phyloP scores from a whole-genome alignment of 495 filamentous ascomycete genomes.

The Penicillium lividum region DNA sequence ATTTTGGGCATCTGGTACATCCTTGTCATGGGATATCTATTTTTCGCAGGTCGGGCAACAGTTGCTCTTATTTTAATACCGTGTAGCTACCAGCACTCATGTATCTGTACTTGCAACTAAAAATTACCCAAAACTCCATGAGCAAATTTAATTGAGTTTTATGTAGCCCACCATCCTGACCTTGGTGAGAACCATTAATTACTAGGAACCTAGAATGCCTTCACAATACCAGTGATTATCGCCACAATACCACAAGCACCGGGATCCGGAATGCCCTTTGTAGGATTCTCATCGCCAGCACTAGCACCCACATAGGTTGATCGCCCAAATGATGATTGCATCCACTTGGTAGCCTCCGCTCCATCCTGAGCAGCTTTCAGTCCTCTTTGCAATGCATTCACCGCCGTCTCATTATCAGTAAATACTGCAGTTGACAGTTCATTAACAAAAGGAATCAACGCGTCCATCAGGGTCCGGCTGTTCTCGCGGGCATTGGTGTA shows the following conservation, averaged over 20 bases:
- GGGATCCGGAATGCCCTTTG: conserved; percentile 17
- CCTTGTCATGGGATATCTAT: conserved; percentile 27
- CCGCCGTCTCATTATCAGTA: conserved; percentile 4
- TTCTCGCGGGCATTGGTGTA: conserved; percentile 16
- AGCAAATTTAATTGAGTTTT: not conserved
- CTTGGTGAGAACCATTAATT: not conserved
- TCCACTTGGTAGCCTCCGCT: conserved; percentile 16
- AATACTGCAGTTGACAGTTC: conserved; percentile 9
- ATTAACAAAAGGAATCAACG: conserved; percentile 14
- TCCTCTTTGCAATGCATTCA: conserved; percentile 8
- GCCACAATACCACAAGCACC: conserved; percentile 16
- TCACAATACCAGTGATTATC: conserved; percentile 7
- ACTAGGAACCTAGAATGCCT: not conserved
- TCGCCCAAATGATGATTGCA: conserved; percentile 14
- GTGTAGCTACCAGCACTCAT: too few species aligned
- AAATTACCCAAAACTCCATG: not conserved
- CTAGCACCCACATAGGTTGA: conserved; percentile 20
- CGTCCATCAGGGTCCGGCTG: conserved; percentile 20
- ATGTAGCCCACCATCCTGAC: not conserved
- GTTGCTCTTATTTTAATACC: not conserved
- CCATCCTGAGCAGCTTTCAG: conserved; percentile 9
- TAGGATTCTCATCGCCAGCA: conserved; percentile 10
- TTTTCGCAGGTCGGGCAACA: not conserved
- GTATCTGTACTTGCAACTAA: too few species aligned
- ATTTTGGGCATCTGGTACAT: conserved; percentile 25